Evolutionary conservation across 1,284 basidiomycete genomes (phyloP).

Genomic region (Ceratobasidium sp.): DNA sequence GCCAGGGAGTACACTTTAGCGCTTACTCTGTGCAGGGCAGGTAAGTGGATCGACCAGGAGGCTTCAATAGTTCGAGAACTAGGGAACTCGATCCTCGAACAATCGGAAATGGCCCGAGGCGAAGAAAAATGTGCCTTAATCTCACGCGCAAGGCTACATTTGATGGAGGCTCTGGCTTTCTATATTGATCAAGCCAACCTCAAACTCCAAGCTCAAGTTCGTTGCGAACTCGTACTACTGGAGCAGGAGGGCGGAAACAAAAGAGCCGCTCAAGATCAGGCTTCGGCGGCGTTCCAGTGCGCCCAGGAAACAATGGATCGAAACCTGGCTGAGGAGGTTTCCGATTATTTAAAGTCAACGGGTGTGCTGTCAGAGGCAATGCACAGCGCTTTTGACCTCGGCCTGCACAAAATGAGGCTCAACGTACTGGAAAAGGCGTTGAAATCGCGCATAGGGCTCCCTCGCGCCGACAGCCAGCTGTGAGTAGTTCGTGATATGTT

Average conservation of each 20-base stretch:
- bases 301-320: slow-evolving; percentile 10
- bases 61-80: slow-evolving; percentile 17
- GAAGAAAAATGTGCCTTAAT: background rate
- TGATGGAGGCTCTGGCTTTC: slow-evolving; percentile 20
- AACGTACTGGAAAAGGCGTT: background rate
- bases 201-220: slow-evolving; percentile 36
- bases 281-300: slow-evolving; percentile 26
- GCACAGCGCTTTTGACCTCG: slow-evolving; percentile 19
- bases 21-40: background rate
- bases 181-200: slow-evolving; percentile 1
- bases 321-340: slow-evolving; percentile 25
- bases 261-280: slow-evolving; percentile 23
- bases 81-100: slow-evolving; percentile 17
- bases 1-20: background rate
- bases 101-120: background rate
- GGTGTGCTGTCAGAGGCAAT: slow-evolving; percentile 9
- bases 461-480: background rate
- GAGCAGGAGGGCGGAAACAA: slow-evolving; percentile 16
- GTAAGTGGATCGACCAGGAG: slow-evolving; percentile 6
- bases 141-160: background rate
- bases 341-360: slow-evolving; percentile 4
- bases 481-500: background rate
- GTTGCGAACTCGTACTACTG: slow-evolving; percentile 30
- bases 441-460: background rate
- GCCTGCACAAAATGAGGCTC: background rate